These are phyloP conservation scores for Cinnamomum micranthum DNA, from an alignment of 164 flowering plant genomes.

Conservation along the genomic window DNA sequence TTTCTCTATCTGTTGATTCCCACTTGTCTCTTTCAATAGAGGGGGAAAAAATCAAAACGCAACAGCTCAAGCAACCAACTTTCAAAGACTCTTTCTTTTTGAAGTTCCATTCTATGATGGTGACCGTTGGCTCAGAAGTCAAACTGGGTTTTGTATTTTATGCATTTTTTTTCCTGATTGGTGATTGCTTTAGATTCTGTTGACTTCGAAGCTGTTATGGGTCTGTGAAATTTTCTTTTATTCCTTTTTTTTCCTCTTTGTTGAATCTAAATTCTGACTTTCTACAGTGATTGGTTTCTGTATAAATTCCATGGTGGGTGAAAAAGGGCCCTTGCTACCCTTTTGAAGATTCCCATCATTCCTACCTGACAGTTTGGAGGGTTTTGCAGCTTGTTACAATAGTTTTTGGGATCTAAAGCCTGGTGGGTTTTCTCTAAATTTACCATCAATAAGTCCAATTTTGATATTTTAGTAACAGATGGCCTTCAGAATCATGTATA, in stretches of 20 bases:
- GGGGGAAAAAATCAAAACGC: not conserved
- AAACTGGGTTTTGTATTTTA: not conserved
- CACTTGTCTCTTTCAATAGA: not conserved
- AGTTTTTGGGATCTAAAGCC: not conserved
- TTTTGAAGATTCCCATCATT: not conserved
- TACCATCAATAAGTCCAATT: no score
- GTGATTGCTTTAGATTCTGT: no score
- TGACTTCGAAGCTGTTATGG: no score
- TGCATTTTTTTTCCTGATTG: no score
- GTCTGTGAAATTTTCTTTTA: no score
- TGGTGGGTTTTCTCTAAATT: not conserved
- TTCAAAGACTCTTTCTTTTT: not conserved
- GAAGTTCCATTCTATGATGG: not conserved
- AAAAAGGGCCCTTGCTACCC: not conserved
- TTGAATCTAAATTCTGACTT: not conserved
- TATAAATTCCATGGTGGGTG: not conserved
- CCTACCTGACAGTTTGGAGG: not conserved
- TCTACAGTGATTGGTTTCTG: not conserved
- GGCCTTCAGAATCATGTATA: no score
- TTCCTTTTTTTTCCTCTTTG: not conserved
- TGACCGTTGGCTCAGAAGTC: not conserved
- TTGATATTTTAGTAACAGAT: no score
- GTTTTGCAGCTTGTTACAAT: not conserved
- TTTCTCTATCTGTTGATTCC: not conserved
- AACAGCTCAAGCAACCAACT: not conserved